These are phyloP conservation scores for Meyerozyma elateridarum DNA, from an alignment of 1,139 yeast species.

Conservation along the genomic window DNA sequence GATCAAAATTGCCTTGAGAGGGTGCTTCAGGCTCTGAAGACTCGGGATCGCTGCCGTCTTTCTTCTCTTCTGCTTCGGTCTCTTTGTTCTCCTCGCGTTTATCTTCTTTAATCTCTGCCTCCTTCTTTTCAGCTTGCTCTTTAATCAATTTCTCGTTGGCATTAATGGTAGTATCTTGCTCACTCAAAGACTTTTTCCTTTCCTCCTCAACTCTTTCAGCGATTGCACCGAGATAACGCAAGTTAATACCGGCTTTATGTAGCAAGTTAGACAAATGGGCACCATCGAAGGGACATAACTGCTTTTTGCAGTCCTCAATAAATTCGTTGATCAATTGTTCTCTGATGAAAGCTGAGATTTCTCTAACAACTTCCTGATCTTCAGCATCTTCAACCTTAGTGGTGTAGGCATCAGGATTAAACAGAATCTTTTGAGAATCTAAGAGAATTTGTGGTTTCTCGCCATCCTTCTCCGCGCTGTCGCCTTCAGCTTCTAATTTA, in stretches of 20 bases:
- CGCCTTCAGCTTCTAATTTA: slow-evolving; percentile 42
- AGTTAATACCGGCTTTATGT: slow-evolving; percentile 81
- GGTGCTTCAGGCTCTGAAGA: slow-evolving; percentile 23
- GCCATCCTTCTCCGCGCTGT: slow-evolving; percentile 26
- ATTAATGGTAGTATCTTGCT: slow-evolving; percentile 21
- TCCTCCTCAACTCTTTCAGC: slow-evolving; percentile 33
- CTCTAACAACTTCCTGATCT: slow-evolving; percentile 61
- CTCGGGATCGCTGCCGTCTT: slow-evolving; percentile 20
- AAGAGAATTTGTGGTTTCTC: slow-evolving; percentile 49
- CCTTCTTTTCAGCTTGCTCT: slow-evolving; percentile 28
- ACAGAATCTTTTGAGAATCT: slow-evolving; percentile 51
- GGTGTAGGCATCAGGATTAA: slow-evolving; percentile 79
- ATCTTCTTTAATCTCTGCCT: slow-evolving; percentile 21
- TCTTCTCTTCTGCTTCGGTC: slow-evolving; percentile 10
- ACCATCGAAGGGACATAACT: slow-evolving; percentile 77
- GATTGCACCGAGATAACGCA: slow-evolving; percentile 78
- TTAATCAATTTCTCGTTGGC: slow-evolving; percentile 21
- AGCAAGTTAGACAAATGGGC: slow-evolving; percentile 60
- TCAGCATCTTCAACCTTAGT: slow-evolving; percentile 26
- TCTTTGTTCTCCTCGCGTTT: slow-evolving; percentile 23
- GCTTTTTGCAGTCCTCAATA: slow-evolving; percentile 49
- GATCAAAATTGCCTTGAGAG: slow-evolving; percentile 40
- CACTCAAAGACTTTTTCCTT: too few species aligned
- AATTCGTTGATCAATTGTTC: slow-evolving; percentile 60
- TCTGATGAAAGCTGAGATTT: slow-evolving; percentile 60